Base-by-base conservation (phyloP, 768 basidiomycete genomes). In the Termitomyces sp. region DNA sequence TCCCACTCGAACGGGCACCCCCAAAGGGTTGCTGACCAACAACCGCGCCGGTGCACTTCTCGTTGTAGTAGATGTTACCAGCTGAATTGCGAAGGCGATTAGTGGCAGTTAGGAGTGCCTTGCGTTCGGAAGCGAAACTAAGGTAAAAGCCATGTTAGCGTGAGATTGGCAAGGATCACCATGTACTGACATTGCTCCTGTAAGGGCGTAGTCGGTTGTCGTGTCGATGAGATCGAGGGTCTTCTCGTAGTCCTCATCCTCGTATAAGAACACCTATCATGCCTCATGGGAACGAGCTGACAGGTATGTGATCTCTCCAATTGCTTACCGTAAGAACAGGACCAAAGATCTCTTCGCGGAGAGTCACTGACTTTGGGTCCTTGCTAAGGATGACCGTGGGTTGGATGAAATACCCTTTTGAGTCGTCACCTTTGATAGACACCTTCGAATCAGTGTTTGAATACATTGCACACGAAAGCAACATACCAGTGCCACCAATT, bases 11-110 rank as follows among this genome's bases (percentile, higher is more conserved):
- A 38, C 95, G 84, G 2, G 85, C 91, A 31, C 97, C 97, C 48
- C 97, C 97, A 68, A 99, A 99, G 11, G 97, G 96, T 72, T 99
- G 95, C 70, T 98, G 95, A 9, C 94, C 96, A 37, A 98, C 94
- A 49, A 92, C 91, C n/a, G 94, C 94, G 33, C 94, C 94, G 1
- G 96, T 99, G 73, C 94, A 98, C 71, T 96, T 95, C 64, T 98
- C 95, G 71, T 98, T 98, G 75, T 94, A 93, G 77, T 99, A 99
- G 55, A 96, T 85, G 70, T 98, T 99, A 3, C 97, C 97, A 3
- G 97, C 92, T 1, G 94, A 79, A 73, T 96, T 89, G 55, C 94
- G 87, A 44, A 99, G 81, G 54, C 79, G 81, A 73, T 89, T 88
- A 43, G 92, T 86, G 2, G 94, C 91, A 35, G 75, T 74, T 61